These are phyloP conservation scores for Penicillium longicatenatum DNA, from an alignment of 495 filamentous ascomycete genomes.

Conservation along the genomic window DNA sequence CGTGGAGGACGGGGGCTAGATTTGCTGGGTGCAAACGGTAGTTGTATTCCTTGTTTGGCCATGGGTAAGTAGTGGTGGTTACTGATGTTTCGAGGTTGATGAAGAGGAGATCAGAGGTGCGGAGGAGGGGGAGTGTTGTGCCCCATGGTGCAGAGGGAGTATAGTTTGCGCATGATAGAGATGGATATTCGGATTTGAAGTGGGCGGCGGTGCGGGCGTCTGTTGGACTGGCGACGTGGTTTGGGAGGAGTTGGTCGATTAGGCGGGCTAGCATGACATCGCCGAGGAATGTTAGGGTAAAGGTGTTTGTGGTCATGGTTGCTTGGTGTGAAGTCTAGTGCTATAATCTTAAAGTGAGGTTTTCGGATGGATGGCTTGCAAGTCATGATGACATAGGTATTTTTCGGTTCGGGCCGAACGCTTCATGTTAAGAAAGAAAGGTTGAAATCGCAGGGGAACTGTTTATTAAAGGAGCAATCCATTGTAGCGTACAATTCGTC, in stretches of 20 bases:
- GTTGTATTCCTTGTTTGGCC: slow-evolving; percentile 46
- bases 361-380: background rate
- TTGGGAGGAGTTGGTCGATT: slow-evolving; percentile 43
- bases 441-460: background rate
- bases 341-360: background rate
- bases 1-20: slow-evolving; percentile 27
- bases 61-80: slow-evolving; percentile 31
- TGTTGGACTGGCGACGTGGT: slow-evolving; percentile 28
- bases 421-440: background rate
- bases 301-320: slow-evolving; percentile 17
- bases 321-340: background rate
- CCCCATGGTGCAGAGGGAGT: slow-evolving; percentile 36
- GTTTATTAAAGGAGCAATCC: slow-evolving; percentile 10
- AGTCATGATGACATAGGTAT: slow-evolving; percentile 30
- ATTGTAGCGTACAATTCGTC: slow-evolving; percentile 27
- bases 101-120: slow-evolving; percentile 31
- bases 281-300: slow-evolving; percentile 39
- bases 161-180: slow-evolving; percentile 24
- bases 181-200: slow-evolving; percentile 19
- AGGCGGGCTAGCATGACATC: slow-evolving; percentile 50
- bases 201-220: slow-evolving; percentile 21
- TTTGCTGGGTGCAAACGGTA: slow-evolving; percentile 48
- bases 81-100: slow-evolving; percentile 49
- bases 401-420: slow-evolving; percentile 3
- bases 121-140: slow-evolving; percentile 35